phyloP scores from a whole-genome alignment of 2,329 filamentous ascomycete genomes.

The Fusarium duplospermum region DNA sequence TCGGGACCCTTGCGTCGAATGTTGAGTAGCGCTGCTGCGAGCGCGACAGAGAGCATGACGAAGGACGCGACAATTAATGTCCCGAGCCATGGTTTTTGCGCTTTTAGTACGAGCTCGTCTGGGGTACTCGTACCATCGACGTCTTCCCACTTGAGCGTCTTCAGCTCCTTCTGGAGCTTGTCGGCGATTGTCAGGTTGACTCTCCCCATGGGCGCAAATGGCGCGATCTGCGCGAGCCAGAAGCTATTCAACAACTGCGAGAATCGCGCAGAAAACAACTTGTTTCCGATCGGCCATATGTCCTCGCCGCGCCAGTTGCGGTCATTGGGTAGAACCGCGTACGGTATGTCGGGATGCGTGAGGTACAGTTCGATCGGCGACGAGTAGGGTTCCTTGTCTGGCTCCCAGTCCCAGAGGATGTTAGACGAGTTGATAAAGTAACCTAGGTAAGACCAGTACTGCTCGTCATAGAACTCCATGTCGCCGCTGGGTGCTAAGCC shows the following conservation, averaged over 20 bases:
- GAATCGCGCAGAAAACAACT: constrained; percentile 3
- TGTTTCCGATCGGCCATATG: neutral
- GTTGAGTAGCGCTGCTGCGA: constrained; percentile 10
- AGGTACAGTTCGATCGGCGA: constrained; percentile 10
- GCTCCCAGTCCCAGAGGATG: constrained; percentile 4
- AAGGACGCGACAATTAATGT: constrained; percentile 1
- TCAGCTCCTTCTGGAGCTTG: neutral
- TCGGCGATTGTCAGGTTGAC: neutral
- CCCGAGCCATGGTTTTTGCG: constrained; percentile 1
- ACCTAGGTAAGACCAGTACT: neutral
- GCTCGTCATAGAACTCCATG: neutral
- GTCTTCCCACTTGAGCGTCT: neutral
- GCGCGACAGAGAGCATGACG: neutral
- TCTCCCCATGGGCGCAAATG: constrained; percentile 1
- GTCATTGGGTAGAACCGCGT: neutral
- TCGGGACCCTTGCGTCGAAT: constrained; percentile 7
- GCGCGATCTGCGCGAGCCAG: constrained; percentile 14
- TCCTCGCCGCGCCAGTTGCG: constrained; percentile 4
- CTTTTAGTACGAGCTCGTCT: neutral
- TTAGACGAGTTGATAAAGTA: constrained; percentile 8
- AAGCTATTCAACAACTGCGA: constrained; percentile 12
- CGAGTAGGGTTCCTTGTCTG: neutral
- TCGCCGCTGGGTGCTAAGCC: neutral
- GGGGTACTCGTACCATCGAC: neutral
- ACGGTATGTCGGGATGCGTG: constrained; percentile 2